Evolutionary conservation across 352 stramenopile species (phyloP).

Genomic region (Aphanomyces invadans): DNA sequence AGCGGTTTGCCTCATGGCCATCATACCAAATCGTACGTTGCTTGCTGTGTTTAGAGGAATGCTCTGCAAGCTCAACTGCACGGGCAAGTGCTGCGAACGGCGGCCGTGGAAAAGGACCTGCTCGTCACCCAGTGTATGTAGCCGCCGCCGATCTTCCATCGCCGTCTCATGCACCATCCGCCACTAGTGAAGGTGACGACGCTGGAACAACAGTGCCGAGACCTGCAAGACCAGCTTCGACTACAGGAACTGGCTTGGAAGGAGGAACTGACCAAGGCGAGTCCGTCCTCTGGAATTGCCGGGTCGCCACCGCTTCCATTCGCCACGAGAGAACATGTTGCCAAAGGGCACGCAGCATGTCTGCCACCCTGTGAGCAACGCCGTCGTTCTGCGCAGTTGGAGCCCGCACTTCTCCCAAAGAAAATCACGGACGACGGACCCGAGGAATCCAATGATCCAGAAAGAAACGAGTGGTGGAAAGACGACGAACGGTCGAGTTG

Average conservation of each 20-base stretch:
- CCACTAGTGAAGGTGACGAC: neutral
- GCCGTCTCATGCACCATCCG: too few species aligned
- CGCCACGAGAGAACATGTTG: too few species aligned
- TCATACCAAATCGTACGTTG: too few species aligned
- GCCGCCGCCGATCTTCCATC: too few species aligned
- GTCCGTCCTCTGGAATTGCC: too few species aligned
- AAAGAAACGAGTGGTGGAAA: neutral
- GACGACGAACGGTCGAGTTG: neutral
- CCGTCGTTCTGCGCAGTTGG: too few species aligned
- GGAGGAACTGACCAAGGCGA: neutral
- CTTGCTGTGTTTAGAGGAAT: neutral
- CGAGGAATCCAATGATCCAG: neutral
- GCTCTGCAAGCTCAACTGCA: neutral
- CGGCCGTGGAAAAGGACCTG: neutral
- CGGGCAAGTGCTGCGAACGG: neutral
- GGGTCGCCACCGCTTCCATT: too few species aligned
- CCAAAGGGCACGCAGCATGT: too few species aligned
- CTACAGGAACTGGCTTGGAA: conserved; percentile 1
- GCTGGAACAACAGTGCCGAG: neutral
- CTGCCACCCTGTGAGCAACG: too few species aligned
- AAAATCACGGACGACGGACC: too few species aligned
- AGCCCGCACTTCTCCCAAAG: too few species aligned
- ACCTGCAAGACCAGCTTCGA: neutral
- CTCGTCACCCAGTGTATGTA: neutral
- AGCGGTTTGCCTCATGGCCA: too few species aligned